Evolutionary conservation across 306 rosid species (phyloP), one percentile per base, ranked within the genome.

Genomic region (Quercus glauca): DNA sequence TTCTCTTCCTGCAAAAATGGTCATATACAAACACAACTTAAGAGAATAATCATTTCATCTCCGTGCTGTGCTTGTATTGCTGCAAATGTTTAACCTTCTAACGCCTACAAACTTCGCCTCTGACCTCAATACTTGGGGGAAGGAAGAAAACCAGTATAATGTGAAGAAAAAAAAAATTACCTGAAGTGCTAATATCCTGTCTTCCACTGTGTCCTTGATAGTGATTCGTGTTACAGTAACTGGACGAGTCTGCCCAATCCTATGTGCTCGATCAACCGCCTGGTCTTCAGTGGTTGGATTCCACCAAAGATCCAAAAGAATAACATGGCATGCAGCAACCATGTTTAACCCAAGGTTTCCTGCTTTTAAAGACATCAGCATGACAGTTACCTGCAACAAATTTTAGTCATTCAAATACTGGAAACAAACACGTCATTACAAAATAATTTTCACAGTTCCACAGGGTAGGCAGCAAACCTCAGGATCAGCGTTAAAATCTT

Each of bases 271-370:
- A 83, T 95, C 98, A 81, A 95, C 64, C 78, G 99, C 99, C 90
- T 95, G 99, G 79, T 95, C 99, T 87, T 95, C 99, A 14, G 98
- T 95, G 19, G 97, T 95, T 67, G 98, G 99, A 89, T 91, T 95
- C 97, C 97, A 95, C 99, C 99, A 95, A 78, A 91, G 98, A 85
- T 95, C 99, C 88, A 95, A 91, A 65, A 95, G 94, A 83, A 95
- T 90, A 71, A 95, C 98, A 80, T 90, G 99, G 71, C 93, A 91
- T 83, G 98, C 99, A 82, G 99, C 93, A 85, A 93, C 99, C 96
- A 95, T 88, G 88, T 95, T 95, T 77, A 95, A 88, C 82, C 99
- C 99, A 81, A 95, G 97, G 81, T 93, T 95, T 84, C 99, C 99
- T 45, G 98, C 98, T 83, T 95, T 95, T 72, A 95, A 80, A n/a